These are phyloP conservation scores for Peniophora sp. DNA, from an alignment of 1,284 basidiomycete genomes.

Conservation along the genomic window DNA sequence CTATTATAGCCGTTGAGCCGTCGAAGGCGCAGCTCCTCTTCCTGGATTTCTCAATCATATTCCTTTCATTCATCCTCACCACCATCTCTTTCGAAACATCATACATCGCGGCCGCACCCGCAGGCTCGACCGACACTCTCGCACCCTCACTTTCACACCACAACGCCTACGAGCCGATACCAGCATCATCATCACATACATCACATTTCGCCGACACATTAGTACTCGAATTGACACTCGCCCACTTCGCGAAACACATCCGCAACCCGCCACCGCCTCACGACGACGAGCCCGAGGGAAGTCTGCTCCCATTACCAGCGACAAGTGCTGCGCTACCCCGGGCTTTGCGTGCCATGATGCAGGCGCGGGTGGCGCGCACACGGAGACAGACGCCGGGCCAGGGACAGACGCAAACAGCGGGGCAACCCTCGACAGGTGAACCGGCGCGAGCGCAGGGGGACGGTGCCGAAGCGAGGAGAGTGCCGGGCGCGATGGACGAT, in stretches of 20 bases:
- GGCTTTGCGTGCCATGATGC: conserved; percentile 44
- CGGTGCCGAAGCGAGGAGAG: conserved; percentile 12
- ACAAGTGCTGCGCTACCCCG: conserved; percentile 46
- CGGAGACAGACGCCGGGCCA: conserved; percentile 19
- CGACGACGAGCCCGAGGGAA: conserved; percentile 18
- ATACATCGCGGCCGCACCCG: conserved; percentile 17
- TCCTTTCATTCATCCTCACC: conserved; percentile 54
- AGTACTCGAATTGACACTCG: conserved; percentile 53
- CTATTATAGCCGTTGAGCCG: conserved; percentile 41
- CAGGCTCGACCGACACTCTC: conserved; percentile 24
- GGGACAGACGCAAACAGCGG: conserved; percentile 28
- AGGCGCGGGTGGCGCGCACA: conserved; percentile 32
- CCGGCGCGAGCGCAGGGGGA: conserved; percentile 18
- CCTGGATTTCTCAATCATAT: conserved; percentile 59
- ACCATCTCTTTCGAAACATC: conserved; percentile 60
- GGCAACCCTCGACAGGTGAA: conserved; percentile 26
- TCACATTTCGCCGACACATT: conserved; percentile 15
- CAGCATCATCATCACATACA: neutral
- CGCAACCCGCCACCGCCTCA: conserved; percentile 33
- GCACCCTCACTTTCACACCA: conserved; percentile 19
- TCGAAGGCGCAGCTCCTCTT: conserved; percentile 54
- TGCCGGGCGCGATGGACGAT: conserved; percentile 36
- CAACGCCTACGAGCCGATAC: neutral
- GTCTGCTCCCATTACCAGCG: conserved; percentile 51
- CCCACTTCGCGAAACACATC: conserved; percentile 43